Conservation (phyloP, 2,329 filamentous ascomycete genomes). For the Xylaria sp. region DNA sequence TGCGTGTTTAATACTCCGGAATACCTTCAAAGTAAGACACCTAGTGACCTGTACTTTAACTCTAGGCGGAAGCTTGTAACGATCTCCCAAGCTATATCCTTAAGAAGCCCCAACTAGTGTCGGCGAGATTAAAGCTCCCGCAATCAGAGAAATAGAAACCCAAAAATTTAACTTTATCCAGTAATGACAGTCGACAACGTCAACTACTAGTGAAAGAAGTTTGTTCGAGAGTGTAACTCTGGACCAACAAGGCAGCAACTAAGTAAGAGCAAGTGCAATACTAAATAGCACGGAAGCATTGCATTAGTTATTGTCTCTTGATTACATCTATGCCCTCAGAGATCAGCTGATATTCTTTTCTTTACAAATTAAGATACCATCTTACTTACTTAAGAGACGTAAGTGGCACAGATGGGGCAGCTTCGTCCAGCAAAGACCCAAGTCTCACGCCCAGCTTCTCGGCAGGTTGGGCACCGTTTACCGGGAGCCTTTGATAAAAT, state of each 20-base stretch:
- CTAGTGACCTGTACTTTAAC: neutral
- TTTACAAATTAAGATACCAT: neutral
- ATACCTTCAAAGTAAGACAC: neutral
- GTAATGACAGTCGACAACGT: neutral
- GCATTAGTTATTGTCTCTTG: neutral
- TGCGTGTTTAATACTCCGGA: neutral
- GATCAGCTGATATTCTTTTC: constrained; percentile 1
- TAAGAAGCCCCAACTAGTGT: too few relatives aligned
- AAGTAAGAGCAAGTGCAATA: neutral
- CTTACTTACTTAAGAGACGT: constrained; percentile 35
- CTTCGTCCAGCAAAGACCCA: constrained; percentile 44
- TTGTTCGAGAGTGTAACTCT: neutral
- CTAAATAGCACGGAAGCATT: neutral
- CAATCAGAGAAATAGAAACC: neutral
- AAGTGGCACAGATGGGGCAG: constrained; percentile 44
- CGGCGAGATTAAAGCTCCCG: neutral
- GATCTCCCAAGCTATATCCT: neutral
- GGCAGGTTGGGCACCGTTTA: constrained; percentile 42
- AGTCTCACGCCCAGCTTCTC: constrained; percentile 33
- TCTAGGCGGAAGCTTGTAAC: neutral
- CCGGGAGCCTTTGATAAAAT: constrained; percentile 40
- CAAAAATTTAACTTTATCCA: neutral
- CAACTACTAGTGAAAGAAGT: neutral
- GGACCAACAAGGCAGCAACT: neutral
- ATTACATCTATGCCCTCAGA: neutral